Evolutionary conservation across 768 basidiomycete genomes (phyloP), one percentile per base, ranked within the genome.

Genomic region (Boletus coccyginus): DNA sequence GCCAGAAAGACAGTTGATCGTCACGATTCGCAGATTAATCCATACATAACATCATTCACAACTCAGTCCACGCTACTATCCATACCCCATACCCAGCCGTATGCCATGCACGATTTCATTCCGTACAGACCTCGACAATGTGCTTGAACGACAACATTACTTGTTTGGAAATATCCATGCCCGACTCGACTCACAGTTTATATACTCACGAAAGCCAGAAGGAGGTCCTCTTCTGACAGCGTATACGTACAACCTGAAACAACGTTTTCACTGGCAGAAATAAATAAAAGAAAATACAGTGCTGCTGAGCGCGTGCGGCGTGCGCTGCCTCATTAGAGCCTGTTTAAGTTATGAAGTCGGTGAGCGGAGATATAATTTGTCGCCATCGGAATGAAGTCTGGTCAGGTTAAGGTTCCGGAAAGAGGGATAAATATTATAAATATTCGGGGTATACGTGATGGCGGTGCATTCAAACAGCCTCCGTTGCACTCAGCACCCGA

Each of bases 31-130:
- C 52, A 52, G 59, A 53, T 62, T 36, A 43, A 32, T 53, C 46
- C 49, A 50, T 50, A 52, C 50, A 49, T 53, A 47, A 38, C 52
- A 29, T 58, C 50, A 27, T 48, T 53, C 55, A 50, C 56, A 19
- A 43, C 45, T 48, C 35, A 5, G 46, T 58, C 43, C 24, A 60
- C 31, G 19, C 47, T 46, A 46, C 21, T 38, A 40, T 35, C 31
- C 46, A 53, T 50, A 52, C 32, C 12, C 32, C 36, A 41, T 48
- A 42, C 35, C 31, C 41, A 45, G 27, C 27, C 21, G 38, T 55
- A 46, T 16, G 14, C 33, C 55, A 41, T 35, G 46, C 53, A 32
- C 27, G 6, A 27, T 5, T 27, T 27, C 27, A 27, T 27, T 27
- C 27, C 27, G 27, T 27, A 27, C 21, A 21, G 21, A 21, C 21